Percentiles rank a stretch among this genome's conserved stretches.
Evolutionary conservation across 2,329 filamentous ascomycete genomes (phyloP).

Genomic region (Fusarium tricinctum): DNA sequence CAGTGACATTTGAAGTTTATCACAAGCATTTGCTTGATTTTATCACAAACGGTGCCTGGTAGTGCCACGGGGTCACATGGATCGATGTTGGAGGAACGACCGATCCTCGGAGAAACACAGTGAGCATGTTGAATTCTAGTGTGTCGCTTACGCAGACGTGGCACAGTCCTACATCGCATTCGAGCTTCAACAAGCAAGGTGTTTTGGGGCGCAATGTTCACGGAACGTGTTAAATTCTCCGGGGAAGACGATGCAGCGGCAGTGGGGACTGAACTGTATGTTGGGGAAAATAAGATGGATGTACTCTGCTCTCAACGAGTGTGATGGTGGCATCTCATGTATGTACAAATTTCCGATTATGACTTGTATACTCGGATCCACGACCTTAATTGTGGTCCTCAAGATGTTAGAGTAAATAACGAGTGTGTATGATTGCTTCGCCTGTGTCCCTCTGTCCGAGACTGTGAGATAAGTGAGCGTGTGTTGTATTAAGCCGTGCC

Average conservation of each 20-base stretch:
- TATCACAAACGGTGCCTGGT: conserved; percentile 6
- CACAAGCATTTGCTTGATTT: conserved; percentile 1
- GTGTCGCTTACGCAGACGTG: neutral
- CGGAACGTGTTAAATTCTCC: neutral
- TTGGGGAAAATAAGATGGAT: conserved; percentile 21
- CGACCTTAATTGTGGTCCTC: conserved; percentile 8
- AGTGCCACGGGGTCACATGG: neutral
- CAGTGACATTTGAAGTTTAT: conserved; percentile 13
- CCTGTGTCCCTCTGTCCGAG: neutral
- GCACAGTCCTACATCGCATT: neutral
- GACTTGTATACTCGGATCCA: conserved; percentile 33
- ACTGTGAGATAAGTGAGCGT: neutral
- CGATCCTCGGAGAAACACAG: conserved; percentile 1
- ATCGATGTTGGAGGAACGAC: conserved; percentile 1
- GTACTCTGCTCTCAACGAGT: conserved; percentile 5
- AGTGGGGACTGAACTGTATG: conserved; percentile 2
- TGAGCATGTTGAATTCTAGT: neutral
- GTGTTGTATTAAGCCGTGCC: neutral
- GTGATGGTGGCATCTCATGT: conserved; percentile 6
- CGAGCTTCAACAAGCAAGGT: conserved; percentile 15
- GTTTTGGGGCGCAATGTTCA: neutral
- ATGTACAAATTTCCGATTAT: conserved; percentile 36
- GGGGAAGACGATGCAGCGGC: neutral
- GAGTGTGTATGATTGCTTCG: conserved; percentile 14
- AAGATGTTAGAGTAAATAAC: conserved; percentile 29